phyloP scores from a whole-genome alignment of 2,329 filamentous ascomycete genomes.

The Pyrenochaeta sp. region DNA sequence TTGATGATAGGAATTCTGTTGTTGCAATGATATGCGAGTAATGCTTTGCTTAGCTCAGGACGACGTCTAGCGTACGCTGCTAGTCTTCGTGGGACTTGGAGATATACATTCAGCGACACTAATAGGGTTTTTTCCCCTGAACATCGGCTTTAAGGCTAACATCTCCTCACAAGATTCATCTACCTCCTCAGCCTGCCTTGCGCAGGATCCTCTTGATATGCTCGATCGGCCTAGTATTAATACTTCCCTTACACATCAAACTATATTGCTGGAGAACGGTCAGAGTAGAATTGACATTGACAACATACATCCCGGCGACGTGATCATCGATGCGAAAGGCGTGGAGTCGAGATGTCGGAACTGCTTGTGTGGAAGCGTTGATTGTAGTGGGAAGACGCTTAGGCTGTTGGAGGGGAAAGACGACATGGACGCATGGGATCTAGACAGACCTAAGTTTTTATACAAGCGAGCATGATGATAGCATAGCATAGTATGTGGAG shows the following conservation, averaged over 20 bases:
- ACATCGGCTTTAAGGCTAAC: neutral
- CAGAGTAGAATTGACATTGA: neutral
- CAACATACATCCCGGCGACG: slow-evolving; percentile 1
- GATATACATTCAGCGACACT: neutral
- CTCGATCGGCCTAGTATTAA: neutral
- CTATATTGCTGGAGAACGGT: neutral
- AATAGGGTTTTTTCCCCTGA: neutral
- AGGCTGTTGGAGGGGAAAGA: neutral
- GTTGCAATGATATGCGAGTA: too few relatives aligned
- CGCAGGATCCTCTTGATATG: neutral
- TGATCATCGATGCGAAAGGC: neutral
- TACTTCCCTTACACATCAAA: neutral
- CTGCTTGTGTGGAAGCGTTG: slow-evolving; percentile 2
- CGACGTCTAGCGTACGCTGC: too few relatives aligned
- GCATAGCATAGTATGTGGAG: too few relatives aligned
- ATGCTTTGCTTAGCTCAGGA: too few relatives aligned
- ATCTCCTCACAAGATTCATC: slow-evolving; percentile 1
- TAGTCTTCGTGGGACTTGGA: too few relatives aligned
- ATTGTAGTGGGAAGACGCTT: neutral
- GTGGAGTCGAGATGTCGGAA: slow-evolving; percentile 1
- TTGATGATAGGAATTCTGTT: neutral
- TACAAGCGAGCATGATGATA: neutral
- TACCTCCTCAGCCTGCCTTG: neutral
- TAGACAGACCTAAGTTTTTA: neutral
- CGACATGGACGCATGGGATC: slow-evolving; percentile 1